Base-by-base conservation (phyloP, 1,284 basidiomycete species). In the Phenoliferia sp. region DNA sequence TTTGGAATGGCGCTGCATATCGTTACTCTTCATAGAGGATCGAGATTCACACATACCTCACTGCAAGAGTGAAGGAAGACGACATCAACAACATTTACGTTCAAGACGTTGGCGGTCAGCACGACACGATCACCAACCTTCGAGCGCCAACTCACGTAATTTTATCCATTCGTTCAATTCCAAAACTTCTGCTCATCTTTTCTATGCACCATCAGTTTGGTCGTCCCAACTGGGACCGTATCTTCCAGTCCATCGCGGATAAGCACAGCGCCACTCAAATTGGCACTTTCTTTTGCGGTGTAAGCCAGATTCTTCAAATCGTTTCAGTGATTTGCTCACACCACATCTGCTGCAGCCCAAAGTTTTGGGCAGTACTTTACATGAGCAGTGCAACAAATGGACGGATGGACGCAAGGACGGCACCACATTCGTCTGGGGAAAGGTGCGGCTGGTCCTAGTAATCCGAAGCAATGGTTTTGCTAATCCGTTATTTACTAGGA, bases 21-120 rank as follows among this genome's bases (percentile, higher is more conserved):
- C 22, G 0, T 19, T 6, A 7, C 3, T 17, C n/a, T 5, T 0
- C 29, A 26, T 61, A 74, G 74, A 48, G 26, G 63, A 74, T 77
- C 67, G 75, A 77, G 81, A 92, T 94, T 76, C 92, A 89, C 79
- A 92, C 93, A 72, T 94, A 94, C 79, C 84, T 95, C 34, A 95
- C 92, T 0, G 89, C 88, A 44, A 89, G 86, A 81, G 84, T 95
- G 75, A 89, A 90, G 80, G 88, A 91, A 73, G 90, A 92, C 75
- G 90, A 94, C 73, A 86, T 92, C 84, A 89, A 87, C 79, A 93
- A 94, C 77, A 93, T 94, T 78, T 85, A 91, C 69, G 88, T 88
- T 44, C 50, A 66, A 61, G 67, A 63, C 73, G 90, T 94, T 55
- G 92, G 92, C 61, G 89, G 89, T 16, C 89, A 93, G 71, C 88